A percentile compares a stretch with the other conserved stretches of the same genome.
These are phyloP conservation scores for Haplosporangium sp. DNA, from an alignment of 371 early-diverging fungal genomes.

Conservation along the genomic window DNA sequence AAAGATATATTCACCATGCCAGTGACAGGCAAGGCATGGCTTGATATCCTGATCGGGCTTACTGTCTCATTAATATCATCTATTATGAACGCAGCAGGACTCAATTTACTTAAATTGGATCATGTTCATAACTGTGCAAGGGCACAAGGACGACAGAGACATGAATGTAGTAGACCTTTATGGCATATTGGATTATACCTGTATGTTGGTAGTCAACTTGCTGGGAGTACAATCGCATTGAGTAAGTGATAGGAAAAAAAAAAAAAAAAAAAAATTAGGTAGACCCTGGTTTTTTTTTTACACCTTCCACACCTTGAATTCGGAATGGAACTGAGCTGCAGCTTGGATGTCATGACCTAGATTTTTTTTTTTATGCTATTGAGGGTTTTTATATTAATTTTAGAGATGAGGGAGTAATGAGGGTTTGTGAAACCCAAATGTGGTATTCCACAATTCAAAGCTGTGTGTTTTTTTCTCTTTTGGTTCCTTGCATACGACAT, in stretches of 20 bases:
- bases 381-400: too few species aligned
- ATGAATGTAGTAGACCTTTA: slow-evolving; percentile 72
- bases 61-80: slow-evolving; percentile 71
- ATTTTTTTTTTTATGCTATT: not conserved
- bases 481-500: too few species aligned
- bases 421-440: too few species aligned
- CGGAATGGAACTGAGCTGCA: not conserved
- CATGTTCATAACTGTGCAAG: slow-evolving; percentile 69
- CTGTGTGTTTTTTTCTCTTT: too few species aligned
- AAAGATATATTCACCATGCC: slow-evolving; percentile 7
- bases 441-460: too few species aligned
- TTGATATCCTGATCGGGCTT: slow-evolving; percentile 70
- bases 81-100: slow-evolving; percentile 75
- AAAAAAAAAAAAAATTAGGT: not conserved
- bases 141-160: slow-evolving; percentile 59
- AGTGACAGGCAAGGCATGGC: slow-evolving; percentile 27
- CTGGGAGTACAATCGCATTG: slow-evolving; percentile 75
- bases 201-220: slow-evolving; percentile 72
- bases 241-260: slow-evolving; percentile 57
- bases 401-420: too few species aligned
- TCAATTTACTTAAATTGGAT: slow-evolving; percentile 75
- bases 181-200: slow-evolving; percentile 79
- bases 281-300: not conserved
- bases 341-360: not conserved
- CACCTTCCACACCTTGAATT: not conserved